Evolutionary conservation across 2,329 filamentous ascomycete species (phyloP).

Genomic region (Didymella sp.): DNA sequence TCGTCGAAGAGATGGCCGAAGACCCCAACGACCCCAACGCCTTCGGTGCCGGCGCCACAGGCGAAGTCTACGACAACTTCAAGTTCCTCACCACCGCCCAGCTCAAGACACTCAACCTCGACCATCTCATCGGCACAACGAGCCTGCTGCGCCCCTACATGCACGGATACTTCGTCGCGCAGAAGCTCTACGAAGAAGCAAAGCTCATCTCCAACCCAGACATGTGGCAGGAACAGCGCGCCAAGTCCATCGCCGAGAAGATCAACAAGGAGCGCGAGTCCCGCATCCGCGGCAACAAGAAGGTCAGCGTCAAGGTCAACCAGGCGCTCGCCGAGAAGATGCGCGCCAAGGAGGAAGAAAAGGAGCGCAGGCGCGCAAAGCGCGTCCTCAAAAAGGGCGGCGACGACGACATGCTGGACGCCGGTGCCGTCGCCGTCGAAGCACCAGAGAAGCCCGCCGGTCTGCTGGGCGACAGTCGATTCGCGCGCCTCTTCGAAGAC

Average conservation of each 20-base stretch:
- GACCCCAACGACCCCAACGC: constrained; percentile 69
- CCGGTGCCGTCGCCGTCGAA: constrained; percentile 18
- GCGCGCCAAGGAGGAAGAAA: constrained; percentile 73
- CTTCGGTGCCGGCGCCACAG: constrained; percentile 62
- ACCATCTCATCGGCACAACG: constrained; percentile 88
- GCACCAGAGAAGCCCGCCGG: constrained; percentile 52
- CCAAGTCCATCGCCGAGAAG: constrained; percentile 91
- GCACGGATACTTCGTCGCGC: constrained; percentile 98
- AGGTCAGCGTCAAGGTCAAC: constrained; percentile 90
- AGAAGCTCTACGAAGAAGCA: constrained; percentile 94
- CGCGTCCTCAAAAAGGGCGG: constrained; percentile 65
- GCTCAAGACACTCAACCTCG: constrained; percentile 81
- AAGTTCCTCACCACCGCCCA: constrained; percentile 94
- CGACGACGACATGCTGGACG: constrained; percentile 56
- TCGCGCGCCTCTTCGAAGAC: constrained; percentile 88
- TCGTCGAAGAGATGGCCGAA: constrained; percentile 99
- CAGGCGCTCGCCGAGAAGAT: constrained; percentile 71
- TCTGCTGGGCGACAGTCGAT: constrained; percentile 83
- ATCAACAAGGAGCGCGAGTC: constrained; percentile 97
- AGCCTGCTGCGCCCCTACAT: constrained; percentile 93
- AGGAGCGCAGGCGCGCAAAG: constrained; percentile 55
- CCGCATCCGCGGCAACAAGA: constrained; percentile 92
- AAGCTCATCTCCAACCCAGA: constrained; percentile 92
- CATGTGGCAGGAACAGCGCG: constrained; percentile 88
- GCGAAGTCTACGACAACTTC: constrained; percentile 96